These are phyloP conservation scores for Aspergillus funiculosus DNA, from an alignment of 495 filamentous ascomycete genomes.

Conservation along the genomic window DNA sequence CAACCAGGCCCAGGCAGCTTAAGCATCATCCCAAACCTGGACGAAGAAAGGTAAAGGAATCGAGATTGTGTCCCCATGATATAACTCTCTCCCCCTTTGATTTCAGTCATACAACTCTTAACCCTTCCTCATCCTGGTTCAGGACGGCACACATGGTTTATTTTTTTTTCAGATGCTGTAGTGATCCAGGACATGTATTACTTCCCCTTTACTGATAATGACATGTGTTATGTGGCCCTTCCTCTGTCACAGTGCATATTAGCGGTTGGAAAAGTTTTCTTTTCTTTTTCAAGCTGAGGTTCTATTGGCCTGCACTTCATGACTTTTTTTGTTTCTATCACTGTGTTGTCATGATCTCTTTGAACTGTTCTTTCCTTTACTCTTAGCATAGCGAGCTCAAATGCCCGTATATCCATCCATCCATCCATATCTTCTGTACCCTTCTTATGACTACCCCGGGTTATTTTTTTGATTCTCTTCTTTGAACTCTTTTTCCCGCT, in stretches of 20 bases:
- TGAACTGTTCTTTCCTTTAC: slow-evolving; percentile 9
- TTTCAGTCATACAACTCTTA: slow-evolving; percentile 11
- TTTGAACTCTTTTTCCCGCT: neutral
- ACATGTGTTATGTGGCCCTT: slow-evolving; percentile 45
- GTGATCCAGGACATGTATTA: slow-evolving; percentile 40
- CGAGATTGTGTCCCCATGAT: neutral
- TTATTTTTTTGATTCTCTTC: neutral
- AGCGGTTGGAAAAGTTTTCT: slow-evolving; percentile 47
- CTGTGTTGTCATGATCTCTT: slow-evolving; percentile 21
- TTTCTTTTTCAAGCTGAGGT: slow-evolving; percentile 33
- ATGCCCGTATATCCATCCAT: slow-evolving; percentile 18
- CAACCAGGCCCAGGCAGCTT: slow-evolving; percentile 47
- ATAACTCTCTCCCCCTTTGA: slow-evolving; percentile 10
- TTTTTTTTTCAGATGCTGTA: slow-evolving; percentile 16
- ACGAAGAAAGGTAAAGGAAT: slow-evolving; percentile 8
- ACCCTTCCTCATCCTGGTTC: slow-evolving; percentile 23
- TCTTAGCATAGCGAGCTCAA: slow-evolving; percentile 28
- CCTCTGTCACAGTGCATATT: slow-evolving; percentile 43
- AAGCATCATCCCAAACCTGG: slow-evolving; percentile 15
- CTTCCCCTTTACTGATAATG: slow-evolving; percentile 42
- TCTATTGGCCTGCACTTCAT: slow-evolving; percentile 20
- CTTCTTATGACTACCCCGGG: neutral
- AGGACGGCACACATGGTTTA: slow-evolving; percentile 8
- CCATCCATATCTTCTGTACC: slow-evolving; percentile 10
- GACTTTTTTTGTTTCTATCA: slow-evolving; percentile 18